phyloP scores from a whole-genome alignment of 2,329 filamentous ascomycete species.

The Xylariaceae sp. region DNA sequence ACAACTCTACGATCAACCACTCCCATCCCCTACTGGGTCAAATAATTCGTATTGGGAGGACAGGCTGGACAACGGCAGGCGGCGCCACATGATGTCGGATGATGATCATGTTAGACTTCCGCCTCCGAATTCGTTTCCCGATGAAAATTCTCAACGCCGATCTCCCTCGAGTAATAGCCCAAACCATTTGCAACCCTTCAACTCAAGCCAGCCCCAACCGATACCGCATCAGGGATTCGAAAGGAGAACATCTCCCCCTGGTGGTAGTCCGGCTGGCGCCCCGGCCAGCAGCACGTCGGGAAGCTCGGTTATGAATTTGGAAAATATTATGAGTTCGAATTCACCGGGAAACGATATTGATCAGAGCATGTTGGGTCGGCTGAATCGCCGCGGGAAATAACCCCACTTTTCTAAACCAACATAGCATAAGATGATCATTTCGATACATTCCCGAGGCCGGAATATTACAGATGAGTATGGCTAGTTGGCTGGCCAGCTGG shows the following conservation, averaged over 20 bases:
- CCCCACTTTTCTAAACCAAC: not conserved
- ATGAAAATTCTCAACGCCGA: constrained; percentile 48
- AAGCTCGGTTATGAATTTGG: constrained; percentile 51
- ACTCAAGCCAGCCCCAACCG: constrained; percentile 30
- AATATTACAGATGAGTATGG: constrained; percentile 14
- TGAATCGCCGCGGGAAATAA: constrained; percentile 39
- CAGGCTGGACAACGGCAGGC: constrained; percentile 32
- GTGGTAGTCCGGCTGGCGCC: constrained; percentile 38
- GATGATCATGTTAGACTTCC: constrained; percentile 42
- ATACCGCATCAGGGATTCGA: constrained; percentile 33
- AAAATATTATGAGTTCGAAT: constrained; percentile 45
- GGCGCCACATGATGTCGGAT: constrained; percentile 36
- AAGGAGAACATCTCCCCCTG: constrained; percentile 38
- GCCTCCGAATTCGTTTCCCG: constrained; percentile 41
- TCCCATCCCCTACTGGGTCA: constrained; percentile 37
- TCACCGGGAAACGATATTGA: constrained; percentile 48
- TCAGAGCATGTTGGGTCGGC: constrained; percentile 49
- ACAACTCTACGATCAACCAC: constrained; percentile 31
- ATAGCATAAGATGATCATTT: not conserved
- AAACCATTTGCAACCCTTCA: constrained; percentile 39
- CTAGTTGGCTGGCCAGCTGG: constrained; percentile 21
- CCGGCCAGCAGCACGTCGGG: constrained; percentile 33
- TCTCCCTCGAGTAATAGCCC: constrained; percentile 52
- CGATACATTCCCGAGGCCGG: not conserved
- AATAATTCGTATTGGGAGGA: constrained; percentile 38